Percentiles rank a stretch among this genome's conserved stretches.
phyloP scores from a whole-genome alignment of 345 rosid genomes.

The Turritis glabra region DNA sequence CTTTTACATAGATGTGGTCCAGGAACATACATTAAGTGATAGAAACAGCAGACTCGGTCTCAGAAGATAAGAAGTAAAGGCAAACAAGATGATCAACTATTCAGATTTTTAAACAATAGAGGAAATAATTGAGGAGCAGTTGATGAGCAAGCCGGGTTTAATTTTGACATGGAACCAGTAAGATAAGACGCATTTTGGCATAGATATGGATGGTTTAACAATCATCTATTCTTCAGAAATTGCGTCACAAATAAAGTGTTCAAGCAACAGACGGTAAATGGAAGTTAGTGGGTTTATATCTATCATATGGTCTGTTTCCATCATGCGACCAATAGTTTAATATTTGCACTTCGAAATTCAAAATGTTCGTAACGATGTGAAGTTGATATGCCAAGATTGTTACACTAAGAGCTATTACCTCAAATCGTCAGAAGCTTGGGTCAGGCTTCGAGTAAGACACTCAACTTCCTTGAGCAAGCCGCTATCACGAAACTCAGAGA shows the following conservation, averaged over 20 bases:
- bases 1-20: conserved; percentile 23
- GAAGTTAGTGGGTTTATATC: neutral
- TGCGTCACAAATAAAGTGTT: neutral
- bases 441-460: conserved; percentile 75
- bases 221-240: neutral
- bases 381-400: neutral
- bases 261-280: neutral
- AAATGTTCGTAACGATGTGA: neutral
- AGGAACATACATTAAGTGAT: neutral
- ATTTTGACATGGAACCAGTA: neutral
- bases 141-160: neutral
- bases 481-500: conserved; percentile 79
- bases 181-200: neutral
- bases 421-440: conserved; percentile 85
- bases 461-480: conserved; percentile 93
- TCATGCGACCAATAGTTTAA: neutral
- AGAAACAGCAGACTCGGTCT: neutral
- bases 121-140: neutral
- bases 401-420: conserved; percentile 49
- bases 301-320: neutral
- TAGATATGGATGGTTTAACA: neutral
- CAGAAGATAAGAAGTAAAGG: neutral
- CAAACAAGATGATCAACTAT: neutral
- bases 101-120: neutral
- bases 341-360: neutral